phyloP scores from a whole-genome alignment of 805 yeast species.

The Kluyveromyces nonfermentans region DNA sequence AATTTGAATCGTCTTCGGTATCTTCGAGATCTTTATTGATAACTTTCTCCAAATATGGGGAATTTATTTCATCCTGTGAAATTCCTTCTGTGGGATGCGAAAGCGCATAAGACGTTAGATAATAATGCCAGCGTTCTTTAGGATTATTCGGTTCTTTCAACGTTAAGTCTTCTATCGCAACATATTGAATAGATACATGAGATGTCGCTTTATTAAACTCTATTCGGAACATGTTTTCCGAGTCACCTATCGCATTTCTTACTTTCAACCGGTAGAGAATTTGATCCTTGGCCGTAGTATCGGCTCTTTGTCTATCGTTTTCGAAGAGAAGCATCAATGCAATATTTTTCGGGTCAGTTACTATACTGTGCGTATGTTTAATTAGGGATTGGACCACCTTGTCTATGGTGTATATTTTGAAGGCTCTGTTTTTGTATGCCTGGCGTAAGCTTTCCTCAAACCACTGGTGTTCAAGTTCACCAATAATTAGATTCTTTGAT shows the following conservation, averaged over 20 bases:
- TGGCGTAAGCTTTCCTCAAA: conserved; percentile 94
- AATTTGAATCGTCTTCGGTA: conserved; percentile 28
- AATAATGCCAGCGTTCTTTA: conserved; percentile 86
- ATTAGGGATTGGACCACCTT: conserved; percentile 77
- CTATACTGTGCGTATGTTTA: conserved; percentile 79
- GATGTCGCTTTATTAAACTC: conserved; percentile 48
- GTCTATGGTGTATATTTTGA: conserved; percentile 85
- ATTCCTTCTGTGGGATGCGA: conserved; percentile 97
- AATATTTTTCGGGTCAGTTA: conserved; percentile 70
- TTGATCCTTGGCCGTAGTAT: conserved; percentile 76
- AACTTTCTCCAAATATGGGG: conserved; percentile 67
- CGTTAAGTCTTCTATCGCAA: conserved; percentile 83
- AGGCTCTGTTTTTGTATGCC: conserved; percentile 89
- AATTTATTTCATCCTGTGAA: conserved; percentile 58
- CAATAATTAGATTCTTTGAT: conserved; percentile 71
- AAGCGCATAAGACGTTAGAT: conserved; percentile 85
- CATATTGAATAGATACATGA: conserved; percentile 63
- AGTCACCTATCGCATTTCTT: conserved; percentile 68
- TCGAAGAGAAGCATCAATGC: conserved; percentile 79
- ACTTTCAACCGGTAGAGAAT: conserved; percentile 85
- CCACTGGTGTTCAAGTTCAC: conserved; percentile 87
- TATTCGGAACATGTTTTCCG: conserved; percentile 89
- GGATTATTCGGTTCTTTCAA: conserved; percentile 58
- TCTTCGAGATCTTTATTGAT: conserved; percentile 47
- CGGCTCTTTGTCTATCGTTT: conserved; percentile 53